Evolutionary conservation across 768 basidiomycete genomes (phyloP).

Genomic region (Solioccasus polychromus): DNA sequence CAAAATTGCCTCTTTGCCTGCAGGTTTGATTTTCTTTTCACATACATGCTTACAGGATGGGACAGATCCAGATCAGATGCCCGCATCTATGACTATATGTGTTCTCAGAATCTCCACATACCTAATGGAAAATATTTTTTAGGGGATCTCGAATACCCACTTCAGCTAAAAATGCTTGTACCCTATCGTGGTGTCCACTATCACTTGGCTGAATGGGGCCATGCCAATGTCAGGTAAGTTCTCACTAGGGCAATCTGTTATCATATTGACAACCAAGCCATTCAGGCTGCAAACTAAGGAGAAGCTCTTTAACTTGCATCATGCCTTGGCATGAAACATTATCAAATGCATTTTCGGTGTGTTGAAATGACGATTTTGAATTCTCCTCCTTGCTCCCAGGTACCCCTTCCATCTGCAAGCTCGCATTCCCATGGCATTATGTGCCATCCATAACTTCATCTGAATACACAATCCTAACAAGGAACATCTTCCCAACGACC

Average conservation of each 20-base stretch:
- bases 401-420: conserved; percentile 21
- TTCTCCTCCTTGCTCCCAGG: conserved; percentile 8
- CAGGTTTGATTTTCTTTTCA: background rate
- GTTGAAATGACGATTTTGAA: conserved; percentile 17
- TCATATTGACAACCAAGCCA: background rate
- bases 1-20: background rate
- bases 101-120: conserved; percentile 27
- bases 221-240: background rate
- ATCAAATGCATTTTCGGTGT: conserved; percentile 1
- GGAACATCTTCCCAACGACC: no score
- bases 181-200: conserved; percentile 38
- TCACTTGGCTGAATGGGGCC: conserved; percentile 36
- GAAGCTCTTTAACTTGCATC: conserved; percentile 27
- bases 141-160: conserved; percentile 1
- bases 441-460: conserved; percentile 24
- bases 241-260: background rate
- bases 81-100: conserved; percentile 25
- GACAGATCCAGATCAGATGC: background rate
- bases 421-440: conserved; percentile 20
- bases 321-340: conserved; percentile 9
- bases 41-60: background rate
- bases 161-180: conserved; percentile 24
- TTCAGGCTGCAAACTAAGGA: conserved; percentile 12
- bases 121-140: conserved; percentile 34
- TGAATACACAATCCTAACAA: background rate